Base-by-base conservation (phyloP, 495 filamentous ascomycete species). In the Rhypophila decipiens region DNA sequence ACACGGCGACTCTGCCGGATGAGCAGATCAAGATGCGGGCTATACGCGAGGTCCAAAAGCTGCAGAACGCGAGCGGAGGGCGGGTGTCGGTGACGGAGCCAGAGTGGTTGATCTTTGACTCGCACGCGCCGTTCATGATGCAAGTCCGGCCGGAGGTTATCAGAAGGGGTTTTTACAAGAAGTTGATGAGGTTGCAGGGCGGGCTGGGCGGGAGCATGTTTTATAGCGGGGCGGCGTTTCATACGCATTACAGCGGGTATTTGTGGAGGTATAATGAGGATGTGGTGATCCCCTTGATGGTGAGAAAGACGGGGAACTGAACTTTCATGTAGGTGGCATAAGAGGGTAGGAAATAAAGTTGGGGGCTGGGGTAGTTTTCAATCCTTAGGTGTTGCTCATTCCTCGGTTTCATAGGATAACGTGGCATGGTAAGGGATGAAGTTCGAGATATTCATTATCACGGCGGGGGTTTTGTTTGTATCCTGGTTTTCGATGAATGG, bases 151-250 rank as follows among this genome's bases (percentile, higher is more conserved):
- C 23, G 3, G 19, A 7, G 3, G 20, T 12, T 7, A 42, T 42
- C 21, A 11, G 10, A 12, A 27, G 21, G 10, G 76, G 76, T 1
- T 78, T 79, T 34, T 82, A 82, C 42, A 48, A 61, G 22, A 49
- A 70, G n/a, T 39, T 76, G 24, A 63, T 73, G 51, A 58, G 34
- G 10, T 46, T 81, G 46, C 76, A 82, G 53, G 77, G 77, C 2
- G n/a, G n/a, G n/a, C n/a, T n/a, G n/a, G 47, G 69, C 20, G 54
- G 67, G 34, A 65, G 68, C 19, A 79, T 74, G 10, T 82, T 49
- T 37, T 82, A 71, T 44, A 79, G 75, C 0, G 75, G 75, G 5
- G 74, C 75, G 11, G 57, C 59, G 13, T 50, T 55, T 17, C 44
- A 55, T 19, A 54, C 50, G 4, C 42, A 44, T n/a, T 62, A 69